These are phyloP conservation scores for Daldinia vernicosa DNA, from an alignment of 495 filamentous ascomycete species.

Conservation along the genomic window DNA sequence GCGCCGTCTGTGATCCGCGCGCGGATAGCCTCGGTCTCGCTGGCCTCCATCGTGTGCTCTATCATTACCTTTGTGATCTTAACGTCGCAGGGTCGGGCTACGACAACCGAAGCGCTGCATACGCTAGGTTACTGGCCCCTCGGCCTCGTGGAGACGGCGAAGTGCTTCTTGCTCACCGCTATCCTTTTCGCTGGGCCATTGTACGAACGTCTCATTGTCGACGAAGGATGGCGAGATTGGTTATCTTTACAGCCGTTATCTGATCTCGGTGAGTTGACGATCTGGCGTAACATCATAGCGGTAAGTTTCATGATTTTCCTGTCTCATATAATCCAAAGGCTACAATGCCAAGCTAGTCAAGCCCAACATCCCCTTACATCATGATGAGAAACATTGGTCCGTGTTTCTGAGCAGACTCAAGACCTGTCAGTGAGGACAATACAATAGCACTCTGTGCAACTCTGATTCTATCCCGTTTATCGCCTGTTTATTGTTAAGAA, in stretches of 20 bases:
- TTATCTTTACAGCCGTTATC: conserved; percentile 50
- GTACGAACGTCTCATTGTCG: conserved; percentile 75
- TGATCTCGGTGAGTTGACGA: conserved; percentile 56
- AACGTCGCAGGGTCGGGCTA: conserved; percentile 38
- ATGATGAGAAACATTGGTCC: conserved; percentile 86
- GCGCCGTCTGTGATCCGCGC: conserved; percentile 88
- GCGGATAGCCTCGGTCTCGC: conserved; percentile 78
- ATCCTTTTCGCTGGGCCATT: conserved; percentile 88
- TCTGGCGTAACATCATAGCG: conserved; percentile 64
- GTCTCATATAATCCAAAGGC: conserved; percentile 4
- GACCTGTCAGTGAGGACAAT: conserved; percentile 89
- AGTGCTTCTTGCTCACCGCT: conserved; percentile 70
- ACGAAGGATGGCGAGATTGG: conserved; percentile 76
- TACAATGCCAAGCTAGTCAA: neutral
- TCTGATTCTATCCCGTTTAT: conserved; percentile 66
- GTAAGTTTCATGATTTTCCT: conserved; percentile 46
- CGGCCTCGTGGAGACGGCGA: conserved; percentile 66
- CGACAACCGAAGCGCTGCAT: conserved; percentile 63
- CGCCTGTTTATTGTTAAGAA: neutral
- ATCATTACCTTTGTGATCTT: conserved; percentile 70
- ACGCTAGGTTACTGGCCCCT: conserved; percentile 80
- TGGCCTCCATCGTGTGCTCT: conserved; percentile 71
- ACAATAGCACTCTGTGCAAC: conserved; percentile 78
- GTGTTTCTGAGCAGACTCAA: conserved; percentile 99
- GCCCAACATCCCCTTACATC: conserved; percentile 2